Base-by-base conservation (phyloP, 73 alveolate species). In the Paramecium tetraurelia region DNA sequence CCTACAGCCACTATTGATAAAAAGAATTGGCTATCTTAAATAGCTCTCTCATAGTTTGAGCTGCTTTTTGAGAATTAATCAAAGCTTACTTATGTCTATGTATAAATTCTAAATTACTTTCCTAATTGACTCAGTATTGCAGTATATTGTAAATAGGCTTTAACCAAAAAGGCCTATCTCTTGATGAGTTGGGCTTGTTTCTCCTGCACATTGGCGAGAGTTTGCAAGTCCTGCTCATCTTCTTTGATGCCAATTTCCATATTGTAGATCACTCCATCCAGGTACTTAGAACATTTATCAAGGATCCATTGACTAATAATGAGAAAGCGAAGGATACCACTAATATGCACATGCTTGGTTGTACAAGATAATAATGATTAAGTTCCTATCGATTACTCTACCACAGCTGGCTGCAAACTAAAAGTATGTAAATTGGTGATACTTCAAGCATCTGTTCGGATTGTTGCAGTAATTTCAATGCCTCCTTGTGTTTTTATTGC, bases 351-450 rank as follows among this genome's bases (percentile, higher is more conserved):
- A 89, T 8, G 94, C 94, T 36, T 83, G 29, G 29, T 89, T 89
- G 29, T 89, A 89, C 20, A 89, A 29, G 11, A 89, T 83, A 12
- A 89, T 85, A 70, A 89, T 89, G 50, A 89, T 89, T 6, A 89
- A 75, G 75, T 89, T 89, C 35, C 94, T 89, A 48, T 89, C 94
- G 4, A 89, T 89, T 1, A 70, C 84, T 31, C 75, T 89, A 31
- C 94, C 94, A 72, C 94, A 89, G 21, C 94, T 89, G 12, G 94
- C 94, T 33, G 94, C 94, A 22, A 71, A 71, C 94, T 89, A 35
- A 35, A 24, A 7, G 14, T 68, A 57, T 53, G 9, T 20, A 16
- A 2, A 7, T 24, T 21, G 35, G 14, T 22, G 18, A 46, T 44
- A 89, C 94, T 53, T 89, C 94, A 11, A 89, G 59, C 94, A 89